Evolutionary conservation across 2,329 filamentous ascomycete species (phyloP).

Genomic region (Furcasterigmium furcatum): DNA sequence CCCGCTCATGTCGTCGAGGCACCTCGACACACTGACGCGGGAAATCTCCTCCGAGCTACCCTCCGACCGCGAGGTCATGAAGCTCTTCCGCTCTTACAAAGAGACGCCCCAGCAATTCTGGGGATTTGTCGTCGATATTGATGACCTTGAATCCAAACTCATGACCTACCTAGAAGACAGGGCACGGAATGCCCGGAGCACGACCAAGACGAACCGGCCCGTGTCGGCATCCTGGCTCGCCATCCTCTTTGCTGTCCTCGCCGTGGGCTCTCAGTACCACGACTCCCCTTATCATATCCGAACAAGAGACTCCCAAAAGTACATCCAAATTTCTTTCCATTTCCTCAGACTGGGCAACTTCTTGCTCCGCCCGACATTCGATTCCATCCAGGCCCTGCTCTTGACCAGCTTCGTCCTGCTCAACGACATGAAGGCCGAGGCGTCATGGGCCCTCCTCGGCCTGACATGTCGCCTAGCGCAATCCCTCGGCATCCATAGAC

Average conservation of each 20-base stretch:
- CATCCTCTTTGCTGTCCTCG: constrained; percentile 62
- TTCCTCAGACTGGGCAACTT: constrained; percentile 63
- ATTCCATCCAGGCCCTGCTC: constrained; percentile 62
- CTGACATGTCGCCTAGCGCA: constrained; percentile 64
- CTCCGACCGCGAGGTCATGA: constrained; percentile 64
- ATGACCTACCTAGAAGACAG: constrained; percentile 65
- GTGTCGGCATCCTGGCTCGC: constrained; percentile 65
- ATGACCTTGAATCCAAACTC: constrained; percentile 61
- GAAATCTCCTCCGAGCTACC: constrained; percentile 62
- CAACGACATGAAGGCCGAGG: constrained; percentile 69
- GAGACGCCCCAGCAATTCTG: constrained; percentile 66
- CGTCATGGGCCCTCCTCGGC: constrained; percentile 63
- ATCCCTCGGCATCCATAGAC: constrained; percentile 58
- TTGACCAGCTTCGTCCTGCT: constrained; percentile 61
- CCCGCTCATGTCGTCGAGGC: constrained; percentile 62
- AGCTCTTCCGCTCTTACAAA: constrained; percentile 65
- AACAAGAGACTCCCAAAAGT: constrained; percentile 56
- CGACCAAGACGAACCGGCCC: constrained; percentile 41
- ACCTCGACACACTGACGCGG: constrained; percentile 55
- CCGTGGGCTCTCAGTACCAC: constrained; percentile 64
- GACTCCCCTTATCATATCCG: constrained; percentile 61
- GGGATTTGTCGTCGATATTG: constrained; percentile 65
- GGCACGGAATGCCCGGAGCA: constrained; percentile 49
- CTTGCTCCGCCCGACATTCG: constrained; percentile 58
- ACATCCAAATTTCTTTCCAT: constrained; percentile 63